Evolutionary conservation across 345 rosid species (phyloP), one percentile per base, ranked within the genome.

Genomic region (Citrus hindsii): DNA sequence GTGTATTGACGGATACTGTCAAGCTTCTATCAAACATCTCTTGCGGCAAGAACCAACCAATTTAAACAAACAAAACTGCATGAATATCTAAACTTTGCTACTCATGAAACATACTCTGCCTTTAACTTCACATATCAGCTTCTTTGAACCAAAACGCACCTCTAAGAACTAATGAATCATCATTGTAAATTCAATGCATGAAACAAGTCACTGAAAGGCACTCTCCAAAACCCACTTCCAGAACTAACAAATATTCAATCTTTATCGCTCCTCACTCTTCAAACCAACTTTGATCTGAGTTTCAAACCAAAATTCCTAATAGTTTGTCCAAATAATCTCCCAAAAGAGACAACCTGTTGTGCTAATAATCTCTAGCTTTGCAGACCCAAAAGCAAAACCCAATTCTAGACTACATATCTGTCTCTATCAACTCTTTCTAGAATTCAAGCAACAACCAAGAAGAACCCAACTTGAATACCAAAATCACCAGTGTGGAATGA

Each of bases 21-120:
- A 90, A 83, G 78, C 87, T 85, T 84, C 83, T 77, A 76, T 87
- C 89, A 79, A 90, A 81, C 86, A 86, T 79, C 77, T 80, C 68
- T 55, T 80, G 75, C 22, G 32, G 74, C 61, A 76, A 79, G 76
- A 77, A 67, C 51, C 33, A 30, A 68, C 67, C 46, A 58, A 35
- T 58, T 58, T 38, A 73, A 73, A 33, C 76, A 32, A 76, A 64
- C 38, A 65, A 74, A 35, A 71, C 76, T 68, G 67, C 46, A 69
- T 27, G 75, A 82, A 38, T 71, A 58, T 76, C 67, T 16, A 73
- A 76, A n/a, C 64, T 79, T 66, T 76, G 75, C 71, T 32, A 10
- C 19, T 53, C 48, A 67, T 61, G n/a, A 81, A 67, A 60, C 73
- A 24, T 65, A 65, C 67, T 30, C 58, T 60, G 32, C 30, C 60